Percentiles rank a stretch among this genome's conserved stretches.
Conservation (phyloP, 2,329 filamentous ascomycete genomes). For the Lachnellula arida region DNA sequence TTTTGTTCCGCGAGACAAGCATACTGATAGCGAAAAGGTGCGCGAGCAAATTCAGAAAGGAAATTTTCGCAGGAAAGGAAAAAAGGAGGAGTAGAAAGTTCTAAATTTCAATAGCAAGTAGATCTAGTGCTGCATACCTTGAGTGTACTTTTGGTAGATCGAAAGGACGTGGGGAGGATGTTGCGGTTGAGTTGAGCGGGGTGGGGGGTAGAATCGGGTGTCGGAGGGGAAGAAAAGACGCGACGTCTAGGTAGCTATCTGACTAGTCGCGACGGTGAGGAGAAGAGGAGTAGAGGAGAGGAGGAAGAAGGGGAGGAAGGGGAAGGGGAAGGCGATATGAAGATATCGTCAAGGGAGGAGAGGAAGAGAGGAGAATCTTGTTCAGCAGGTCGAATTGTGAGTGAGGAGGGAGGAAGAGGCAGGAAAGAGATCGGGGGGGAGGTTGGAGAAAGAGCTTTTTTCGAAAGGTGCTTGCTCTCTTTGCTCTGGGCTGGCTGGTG, state of each 20-base stretch:
- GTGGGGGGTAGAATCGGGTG: slow-evolving; percentile 11
- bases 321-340: slow-evolving; percentile 8
- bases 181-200: slow-evolving; percentile 1
- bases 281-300: slow-evolving; percentile 16
- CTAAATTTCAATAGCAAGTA: neutral
- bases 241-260: slow-evolving; percentile 3
- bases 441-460: neutral
- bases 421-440: slow-evolving; percentile 4
- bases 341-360: slow-evolving; percentile 7
- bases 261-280: slow-evolving; percentile 12
- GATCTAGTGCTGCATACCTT: neutral
- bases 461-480: neutral
- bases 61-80: neutral
- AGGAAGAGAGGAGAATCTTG: slow-evolving; percentile 10
- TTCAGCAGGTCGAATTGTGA: neutral
- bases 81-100: slow-evolving; percentile 5
- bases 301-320: neutral
- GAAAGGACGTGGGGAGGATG: slow-evolving; percentile 4
- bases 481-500: no score
- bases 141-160: neutral
- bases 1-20: slow-evolving; percentile 3
- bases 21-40: slow-evolving; percentile 1
- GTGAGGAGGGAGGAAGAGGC: slow-evolving; percentile 5
- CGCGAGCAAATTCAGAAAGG: neutral
- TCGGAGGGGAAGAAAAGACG: slow-evolving; percentile 12